Base-by-base conservation (phyloP, 352 stramenopile genomes). In the Globisporangium nagaii region DNA sequence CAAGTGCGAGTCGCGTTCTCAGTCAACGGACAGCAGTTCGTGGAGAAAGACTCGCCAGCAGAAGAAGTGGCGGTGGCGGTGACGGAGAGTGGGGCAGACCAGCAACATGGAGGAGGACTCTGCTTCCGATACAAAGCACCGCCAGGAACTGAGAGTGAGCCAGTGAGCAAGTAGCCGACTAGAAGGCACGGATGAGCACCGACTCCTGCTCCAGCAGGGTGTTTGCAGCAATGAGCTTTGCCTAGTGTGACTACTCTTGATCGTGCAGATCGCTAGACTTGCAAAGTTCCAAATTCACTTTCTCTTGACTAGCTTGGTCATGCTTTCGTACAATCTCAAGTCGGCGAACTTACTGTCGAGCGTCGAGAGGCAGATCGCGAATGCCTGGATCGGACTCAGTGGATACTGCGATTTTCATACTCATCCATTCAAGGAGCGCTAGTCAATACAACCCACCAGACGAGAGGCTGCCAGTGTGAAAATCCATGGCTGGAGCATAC, bases 311-410 rank as follows among this genome's bases (percentile, higher is more conserved):
- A 84, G 32, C 48, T 73, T 79, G 34, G 66, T 55, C 35, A 77
- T 66, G 43, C 63, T 67, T 20, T 82, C 70, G 49, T 71, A 84
- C 9, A 79, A 40, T 46, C 79, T 76, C 55, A 47, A 45, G 54
- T 86, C 73, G 3, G 68, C 74, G 55, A 84, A 63, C 56, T 95
- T 93, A 45, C 67, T 84, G 67, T 96, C 84, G 53, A 97, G 88
- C 22, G 84, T 75, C 28, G 81, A 82, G 31, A 97, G 75, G 53
- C 80, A 95, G 43, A 97, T 93, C 22, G 78, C 89, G 48, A 97
- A 97, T 2, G 83, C 90, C 60, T 95, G 85, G 11, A 96, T 60
- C 42, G 88, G 66, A 45, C 72, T 92, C 15, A 97, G 65, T 28
- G 86, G 88, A 46, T 89, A 81, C 60, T 86, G 62, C 19, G n/a